Evolutionary conservation across 371 early-diverging fungal genomes (phyloP).

Genomic region (Mortierella sp.): DNA sequence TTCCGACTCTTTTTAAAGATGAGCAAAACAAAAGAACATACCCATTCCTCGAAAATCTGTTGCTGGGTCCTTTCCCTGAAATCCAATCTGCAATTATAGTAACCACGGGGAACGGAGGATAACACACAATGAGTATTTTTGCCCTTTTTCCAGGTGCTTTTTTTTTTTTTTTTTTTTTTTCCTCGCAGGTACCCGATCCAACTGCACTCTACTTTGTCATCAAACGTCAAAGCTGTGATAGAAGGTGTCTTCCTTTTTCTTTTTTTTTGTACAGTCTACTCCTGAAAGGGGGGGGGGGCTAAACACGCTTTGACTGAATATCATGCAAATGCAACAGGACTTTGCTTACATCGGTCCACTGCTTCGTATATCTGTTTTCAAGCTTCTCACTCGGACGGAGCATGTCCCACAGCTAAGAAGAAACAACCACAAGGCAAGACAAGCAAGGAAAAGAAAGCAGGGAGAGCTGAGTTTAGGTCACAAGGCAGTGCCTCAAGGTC

Average conservation of each 20-base stretch:
- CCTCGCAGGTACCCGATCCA: too few relatives aligned
- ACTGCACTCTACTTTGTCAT: too few relatives aligned
- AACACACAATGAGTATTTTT: background rate
- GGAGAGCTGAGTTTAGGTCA: background rate
- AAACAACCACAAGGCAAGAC: background rate
- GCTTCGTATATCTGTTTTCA: slow-evolving; percentile 60
- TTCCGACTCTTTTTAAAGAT: background rate
- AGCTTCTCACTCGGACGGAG: slow-evolving; percentile 72
- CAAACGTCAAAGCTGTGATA: too few relatives aligned
- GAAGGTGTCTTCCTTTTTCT: background rate
- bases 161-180: too few relatives aligned
- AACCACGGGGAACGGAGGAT: background rate
- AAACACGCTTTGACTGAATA: background rate
- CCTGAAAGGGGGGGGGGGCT: background rate
- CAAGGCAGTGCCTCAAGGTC: too few relatives aligned
- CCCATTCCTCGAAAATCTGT: slow-evolving; percentile 93
- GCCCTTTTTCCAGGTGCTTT: too few relatives aligned
- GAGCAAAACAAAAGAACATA: slow-evolving; percentile 11
- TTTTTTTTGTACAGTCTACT: background rate
- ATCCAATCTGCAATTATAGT: slow-evolving; percentile 64
- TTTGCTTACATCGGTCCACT: slow-evolving; percentile 69
- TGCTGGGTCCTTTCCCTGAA: slow-evolving; percentile 87
- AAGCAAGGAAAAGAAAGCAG: background rate
- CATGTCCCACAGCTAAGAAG: slow-evolving; percentile 72
- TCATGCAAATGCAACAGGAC: background rate